Evolutionary conservation across 805 yeast genomes (phyloP).

Genomic region (Torulaspora quercuum): DNA sequence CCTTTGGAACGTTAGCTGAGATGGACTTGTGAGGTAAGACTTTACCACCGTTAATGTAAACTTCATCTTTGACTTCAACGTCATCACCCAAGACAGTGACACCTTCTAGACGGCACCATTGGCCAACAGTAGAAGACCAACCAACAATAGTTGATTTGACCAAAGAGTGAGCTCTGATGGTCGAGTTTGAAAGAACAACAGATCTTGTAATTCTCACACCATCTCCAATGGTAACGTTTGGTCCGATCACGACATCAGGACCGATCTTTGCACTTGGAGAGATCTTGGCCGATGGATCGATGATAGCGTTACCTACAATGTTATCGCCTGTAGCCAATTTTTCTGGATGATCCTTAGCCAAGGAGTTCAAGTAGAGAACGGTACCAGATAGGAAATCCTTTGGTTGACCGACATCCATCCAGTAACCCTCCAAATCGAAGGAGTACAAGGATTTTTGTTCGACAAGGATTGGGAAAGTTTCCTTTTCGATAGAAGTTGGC

Average conservation of each 20-base stretch:
- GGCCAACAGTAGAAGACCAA: conserved; percentile 97
- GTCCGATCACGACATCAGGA: conserved; percentile 97
- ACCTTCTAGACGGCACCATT: conserved; percentile 99
- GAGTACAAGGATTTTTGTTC: conserved; percentile 86
- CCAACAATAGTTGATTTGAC: conserved; percentile 97
- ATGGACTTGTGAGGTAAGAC: conserved; percentile 98
- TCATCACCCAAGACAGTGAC: conserved; percentile 98
- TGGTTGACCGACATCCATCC: conserved; percentile 99
- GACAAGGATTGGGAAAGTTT: conserved; percentile 96
- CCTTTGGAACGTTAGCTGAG: conserved; percentile 93
- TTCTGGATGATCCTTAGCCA: conserved; percentile 75
- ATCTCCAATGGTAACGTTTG: conserved; percentile 91
- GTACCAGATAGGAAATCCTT: conserved; percentile 98
- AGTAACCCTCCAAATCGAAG: conserved; percentile 96
- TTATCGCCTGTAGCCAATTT: conserved; percentile 64
- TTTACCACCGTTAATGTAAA: conserved; percentile 98
- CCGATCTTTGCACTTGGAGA: conserved; percentile 93
- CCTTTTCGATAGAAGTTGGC: conserved; percentile 99
- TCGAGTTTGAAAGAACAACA: conserved; percentile 85
- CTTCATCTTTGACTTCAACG: conserved; percentile 96
- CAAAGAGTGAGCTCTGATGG: conserved; percentile 95
- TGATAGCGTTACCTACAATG: conserved; percentile 85
- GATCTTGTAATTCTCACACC: conserved; percentile 98
- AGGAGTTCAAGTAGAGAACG: conserved; percentile 81
- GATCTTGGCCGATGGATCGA: conserved; percentile 93